Base-by-base conservation (phyloP, 306 rosid genomes). In the Sicyos edulis region DNA sequence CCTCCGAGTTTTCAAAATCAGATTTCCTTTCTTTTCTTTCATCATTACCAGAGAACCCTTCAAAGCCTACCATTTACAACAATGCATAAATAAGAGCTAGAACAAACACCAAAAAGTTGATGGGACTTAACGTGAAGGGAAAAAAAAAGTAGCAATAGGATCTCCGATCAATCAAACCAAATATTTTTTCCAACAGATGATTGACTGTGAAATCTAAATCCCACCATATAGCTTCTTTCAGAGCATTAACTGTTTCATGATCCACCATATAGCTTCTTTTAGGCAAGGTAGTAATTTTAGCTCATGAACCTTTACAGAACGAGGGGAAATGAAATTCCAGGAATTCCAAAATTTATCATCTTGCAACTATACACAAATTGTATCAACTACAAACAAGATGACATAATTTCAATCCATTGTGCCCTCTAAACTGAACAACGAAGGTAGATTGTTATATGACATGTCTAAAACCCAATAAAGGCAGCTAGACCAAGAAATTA, bases 1-100 rank as follows among this genome's bases (percentile, higher is more conserved):
- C 98, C 85, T 92, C 97, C 2, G 98, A 88, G 76, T 90, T 87
- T 70, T 93, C 96, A 70, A 93, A 93, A 69, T 93, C 98, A 72
- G 97, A 93, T 83, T 83, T 90, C 77, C 97, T 81, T 44, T 93
- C 99, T 57, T 85, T 85, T 71, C 81, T 88, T 85, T 91, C 99
- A 32, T 93, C 99, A 59, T 89, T 87, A n/a, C 97, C 98, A 47
- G 88, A 93, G 80, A 85, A 88, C 3, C 98, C 97, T 83, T 90
- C 98, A 78, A 93, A 93, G 81, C 98, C 98, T 92, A 78, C 16
- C 59, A 57, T 64, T 20, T 52, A 47, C 9, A 55, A 59, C 58
- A 74, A 74, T 54, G 50, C 44, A 63, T 10, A 29, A 34, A n/a
- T 47, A 61, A 26, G 67, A 62, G 68, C 14, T n/a, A 3, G 26